Evolutionary conservation across 1,284 basidiomycete genomes (phyloP).

Genomic region (Termitomyces sp.): DNA sequence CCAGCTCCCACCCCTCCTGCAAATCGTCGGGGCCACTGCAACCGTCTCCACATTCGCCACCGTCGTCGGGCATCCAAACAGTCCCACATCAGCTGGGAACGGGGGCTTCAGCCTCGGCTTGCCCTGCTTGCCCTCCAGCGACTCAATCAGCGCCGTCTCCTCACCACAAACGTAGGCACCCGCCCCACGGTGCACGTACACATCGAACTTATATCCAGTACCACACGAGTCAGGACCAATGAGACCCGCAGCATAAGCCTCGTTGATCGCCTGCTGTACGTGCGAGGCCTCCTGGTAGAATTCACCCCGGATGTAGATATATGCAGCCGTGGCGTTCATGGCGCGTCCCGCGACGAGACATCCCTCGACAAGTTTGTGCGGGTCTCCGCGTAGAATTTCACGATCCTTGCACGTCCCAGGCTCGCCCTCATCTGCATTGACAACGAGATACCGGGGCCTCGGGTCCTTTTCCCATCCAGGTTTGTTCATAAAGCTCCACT

Average conservation of each 20-base stretch:
- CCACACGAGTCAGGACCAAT: constrained; percentile 93
- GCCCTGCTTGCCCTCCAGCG: constrained; percentile 95
- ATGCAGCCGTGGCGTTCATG: constrained; percentile 97
- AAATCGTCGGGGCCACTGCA: constrained; percentile 95
- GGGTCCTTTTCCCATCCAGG: constrained; percentile 96
- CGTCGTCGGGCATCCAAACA: constrained; percentile 96
- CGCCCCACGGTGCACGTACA: constrained; percentile 95
- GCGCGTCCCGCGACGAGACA: constrained; percentile 96
- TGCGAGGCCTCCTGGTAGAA: constrained; percentile 95
- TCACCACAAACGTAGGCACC: constrained; percentile 99
- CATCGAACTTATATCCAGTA: constrained; percentile 91
- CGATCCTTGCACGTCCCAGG: constrained; percentile 99
- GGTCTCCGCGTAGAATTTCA: constrained; percentile 96
- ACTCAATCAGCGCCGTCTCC: constrained; percentile 97
- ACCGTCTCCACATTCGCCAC: constrained; percentile 99
- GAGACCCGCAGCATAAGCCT: constrained; percentile 91
- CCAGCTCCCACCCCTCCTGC: constrained; percentile 88
- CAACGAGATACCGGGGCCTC: constrained; percentile 93
- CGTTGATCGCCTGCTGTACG: constrained; percentile 91
- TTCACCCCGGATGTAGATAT: constrained; percentile 99
- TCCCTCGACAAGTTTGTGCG: constrained; percentile 97
- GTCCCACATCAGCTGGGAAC: constrained; percentile 96
- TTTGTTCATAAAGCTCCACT: constrained; percentile 99
- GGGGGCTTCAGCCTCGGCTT: constrained; percentile 99
- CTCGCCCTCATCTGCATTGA: constrained; percentile 98